A percentile compares a stretch with the other conserved stretches of the same genome.
Conservation (phyloP, 495 filamentous ascomycete species). For the Paragyromitra xinjiangensis region DNA sequence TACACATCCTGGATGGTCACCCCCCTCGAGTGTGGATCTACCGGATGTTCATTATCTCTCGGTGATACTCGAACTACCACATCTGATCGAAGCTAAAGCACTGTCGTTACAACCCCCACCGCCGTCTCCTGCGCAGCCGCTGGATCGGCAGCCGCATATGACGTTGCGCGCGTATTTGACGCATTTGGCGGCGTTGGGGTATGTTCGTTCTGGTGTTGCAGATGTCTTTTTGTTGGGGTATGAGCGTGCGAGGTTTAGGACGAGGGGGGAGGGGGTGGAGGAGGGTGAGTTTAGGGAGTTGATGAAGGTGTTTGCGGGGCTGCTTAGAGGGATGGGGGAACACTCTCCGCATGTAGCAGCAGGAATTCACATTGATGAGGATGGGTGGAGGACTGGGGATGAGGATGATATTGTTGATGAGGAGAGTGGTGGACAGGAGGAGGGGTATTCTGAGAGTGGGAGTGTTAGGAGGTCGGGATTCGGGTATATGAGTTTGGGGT, state of each 20-base stretch:
- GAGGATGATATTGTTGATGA: neutral
- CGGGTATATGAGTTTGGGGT: constrained; percentile 43
- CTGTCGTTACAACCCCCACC: constrained; percentile 73
- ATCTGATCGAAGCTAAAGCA: constrained; percentile 94
- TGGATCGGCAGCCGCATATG: constrained; percentile 76
- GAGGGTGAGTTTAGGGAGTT: constrained; percentile 79
- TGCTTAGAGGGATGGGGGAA: constrained; percentile 75
- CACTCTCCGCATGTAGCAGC: constrained; percentile 2
- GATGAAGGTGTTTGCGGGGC: constrained; percentile 86
- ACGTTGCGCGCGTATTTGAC: constrained; percentile 81
- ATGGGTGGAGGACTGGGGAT: constrained; percentile 7
- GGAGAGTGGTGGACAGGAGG: constrained; percentile 18
- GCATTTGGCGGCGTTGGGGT: constrained; percentile 71
- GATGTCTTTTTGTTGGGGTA: constrained; percentile 76
- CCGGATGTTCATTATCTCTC: constrained; percentile 80
- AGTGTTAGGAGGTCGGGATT: constrained; percentile 33
- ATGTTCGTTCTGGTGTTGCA: constrained; percentile 68
- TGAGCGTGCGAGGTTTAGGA: constrained; percentile 79
- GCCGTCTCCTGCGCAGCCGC: constrained; percentile 67
- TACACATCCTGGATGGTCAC: constrained; percentile 88
- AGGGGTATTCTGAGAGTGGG: constrained; percentile 33
- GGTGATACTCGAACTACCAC: constrained; percentile 86
- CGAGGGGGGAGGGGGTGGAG: constrained; percentile 60
- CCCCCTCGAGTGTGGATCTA: constrained; percentile 72
- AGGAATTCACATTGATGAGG: constrained; percentile 54